phyloP scores from a whole-genome alignment of 768 basidiomycete species.

The Trichaptum fuscoviolaceum region DNA sequence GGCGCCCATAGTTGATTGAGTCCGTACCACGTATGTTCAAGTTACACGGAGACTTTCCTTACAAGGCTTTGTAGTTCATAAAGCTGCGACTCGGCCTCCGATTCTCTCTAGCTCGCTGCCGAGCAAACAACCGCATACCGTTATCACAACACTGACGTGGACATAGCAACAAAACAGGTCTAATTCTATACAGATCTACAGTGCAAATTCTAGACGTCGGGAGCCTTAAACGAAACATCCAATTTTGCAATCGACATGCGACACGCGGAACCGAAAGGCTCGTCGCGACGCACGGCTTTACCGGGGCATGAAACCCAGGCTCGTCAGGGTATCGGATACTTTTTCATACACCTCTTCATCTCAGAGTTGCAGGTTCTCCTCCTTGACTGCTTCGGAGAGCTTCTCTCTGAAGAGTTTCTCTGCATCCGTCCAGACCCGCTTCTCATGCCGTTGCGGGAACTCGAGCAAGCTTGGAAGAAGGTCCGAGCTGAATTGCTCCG shows the following conservation, averaged over 20 bases:
- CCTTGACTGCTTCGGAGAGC: constrained; percentile 45
- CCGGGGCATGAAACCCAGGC: background rate
- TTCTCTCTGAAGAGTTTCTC: constrained; percentile 75
- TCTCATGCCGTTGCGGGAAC: constrained; percentile 59
- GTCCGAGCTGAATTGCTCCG: constrained; percentile 91
- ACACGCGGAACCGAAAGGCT: constrained; percentile 1
- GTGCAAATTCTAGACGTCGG: background rate
- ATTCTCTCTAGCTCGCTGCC: too few relatives aligned
- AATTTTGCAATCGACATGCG: background rate
- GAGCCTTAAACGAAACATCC: background rate
- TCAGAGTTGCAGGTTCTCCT: constrained; percentile 18
- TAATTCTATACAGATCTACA: background rate
- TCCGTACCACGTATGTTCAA: background rate
- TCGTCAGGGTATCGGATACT: background rate
- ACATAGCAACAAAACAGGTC: background rate
- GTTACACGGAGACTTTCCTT: background rate
- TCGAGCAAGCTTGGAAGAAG: constrained; percentile 79
- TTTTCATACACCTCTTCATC: background rate
- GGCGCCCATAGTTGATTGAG: background rate
- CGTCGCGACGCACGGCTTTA: background rate
- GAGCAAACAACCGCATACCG: too few relatives aligned
- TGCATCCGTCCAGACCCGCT: constrained; percentile 85
- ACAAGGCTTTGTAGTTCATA: background rate
- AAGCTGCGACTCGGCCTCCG: too few relatives aligned
- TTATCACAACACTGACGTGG: background rate